Base-by-base conservation (phyloP, 2,329 filamentous ascomycete species). In the Calonectria pseudoreteaudii region DNA sequence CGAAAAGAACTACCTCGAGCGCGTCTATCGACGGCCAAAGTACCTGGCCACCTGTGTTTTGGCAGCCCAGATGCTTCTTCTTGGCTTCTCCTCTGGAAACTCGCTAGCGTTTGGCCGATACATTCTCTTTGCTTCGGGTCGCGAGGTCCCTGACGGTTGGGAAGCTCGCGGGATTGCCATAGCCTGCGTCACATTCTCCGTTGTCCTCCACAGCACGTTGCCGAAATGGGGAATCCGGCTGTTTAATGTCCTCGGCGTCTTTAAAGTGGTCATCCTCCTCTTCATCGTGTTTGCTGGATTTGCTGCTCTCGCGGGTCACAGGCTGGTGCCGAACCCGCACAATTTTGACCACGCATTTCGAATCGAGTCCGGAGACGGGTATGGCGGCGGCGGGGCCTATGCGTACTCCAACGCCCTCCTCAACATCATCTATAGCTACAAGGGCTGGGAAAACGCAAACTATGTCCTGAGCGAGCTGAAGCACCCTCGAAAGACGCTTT, bases 1-100 rank as follows among this genome's bases (percentile, higher is more conserved):
- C 26, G 91, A 93, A 75, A 93, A 93, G 86, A 91, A 92, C 81
- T 93, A 93, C 79, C 88, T 93, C 18, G 91, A 93, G 78, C 86
- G 89, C n/a, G 89, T 91, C 20, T 93, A 92, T 82, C 86, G 87
- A 2, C 87, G 85, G 28, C 91, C 91, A 0, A 88, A 87, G 71
- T 91, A 91, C 81, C 82, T 93, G 1, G 88, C 90, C 0, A 91
- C 90, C 0, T 91, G 89, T 74, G 87, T 93, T 2, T 85, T 93
- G 41, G 90, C 90, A 4, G 85, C 90, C 1, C 90, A 92, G 81
- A 91, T 92, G 88, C 86, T 92, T 58, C 84, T 92, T 0, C 87
- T 93, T 1, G 91, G 90, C 0, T 92, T 92, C 79, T 91, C 91
- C 0, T 88, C 90, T 0, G 89, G 87, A 0, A 92, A 92, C 79